Percentiles rank a stretch among this genome's conserved stretches.
Conservation (phyloP, 1,139 yeast genomes). For the Sugiyamaella castrensis region DNA sequence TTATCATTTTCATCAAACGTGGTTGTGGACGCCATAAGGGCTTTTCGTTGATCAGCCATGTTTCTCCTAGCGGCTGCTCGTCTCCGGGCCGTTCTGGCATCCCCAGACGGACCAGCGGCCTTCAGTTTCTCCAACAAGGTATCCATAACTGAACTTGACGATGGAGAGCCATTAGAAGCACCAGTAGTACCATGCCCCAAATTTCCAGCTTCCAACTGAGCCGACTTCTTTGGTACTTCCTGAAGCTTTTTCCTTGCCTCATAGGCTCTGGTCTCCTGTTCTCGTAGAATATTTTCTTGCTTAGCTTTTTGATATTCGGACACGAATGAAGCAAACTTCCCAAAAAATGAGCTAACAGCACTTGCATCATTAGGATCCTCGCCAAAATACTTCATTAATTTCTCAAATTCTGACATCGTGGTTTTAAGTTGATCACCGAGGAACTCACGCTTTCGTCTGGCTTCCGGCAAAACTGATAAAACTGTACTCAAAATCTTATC, state of each 20-base stretch:
- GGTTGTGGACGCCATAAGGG: neutral
- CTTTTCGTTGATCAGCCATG: conserved; percentile 8
- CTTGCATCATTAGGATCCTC: conserved; percentile 65
- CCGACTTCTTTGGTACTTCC: conserved; percentile 43
- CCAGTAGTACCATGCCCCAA: conserved; percentile 16
- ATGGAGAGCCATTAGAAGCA: conserved; percentile 23
- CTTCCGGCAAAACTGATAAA: conserved; percentile 53
- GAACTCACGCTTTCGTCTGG: conserved; percentile 56
- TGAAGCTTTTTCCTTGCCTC: conserved; percentile 67
- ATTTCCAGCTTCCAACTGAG: conserved; percentile 30
- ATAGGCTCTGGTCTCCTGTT: conserved; percentile 74
- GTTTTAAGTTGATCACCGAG: conserved; percentile 55
- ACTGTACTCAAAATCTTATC: conserved; percentile 61
- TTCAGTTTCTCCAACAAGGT: conserved; percentile 66
- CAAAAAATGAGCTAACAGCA: conserved; percentile 65
- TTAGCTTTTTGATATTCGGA: conserved; percentile 74
- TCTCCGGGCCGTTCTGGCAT: conserved; percentile 76
- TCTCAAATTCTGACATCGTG: conserved; percentile 54
- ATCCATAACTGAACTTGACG: conserved; percentile 55
- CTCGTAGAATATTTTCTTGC: conserved; percentile 69
- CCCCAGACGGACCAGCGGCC: conserved; percentile 70
- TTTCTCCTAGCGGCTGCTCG: conserved; percentile 66
- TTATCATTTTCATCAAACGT: too few species aligned
- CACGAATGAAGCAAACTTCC: conserved; percentile 69
- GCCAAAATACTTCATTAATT: conserved; percentile 76